Conservation (phyloP, 768 basidiomycete species). For the Rhodosporidiobolus sp. region DNA sequence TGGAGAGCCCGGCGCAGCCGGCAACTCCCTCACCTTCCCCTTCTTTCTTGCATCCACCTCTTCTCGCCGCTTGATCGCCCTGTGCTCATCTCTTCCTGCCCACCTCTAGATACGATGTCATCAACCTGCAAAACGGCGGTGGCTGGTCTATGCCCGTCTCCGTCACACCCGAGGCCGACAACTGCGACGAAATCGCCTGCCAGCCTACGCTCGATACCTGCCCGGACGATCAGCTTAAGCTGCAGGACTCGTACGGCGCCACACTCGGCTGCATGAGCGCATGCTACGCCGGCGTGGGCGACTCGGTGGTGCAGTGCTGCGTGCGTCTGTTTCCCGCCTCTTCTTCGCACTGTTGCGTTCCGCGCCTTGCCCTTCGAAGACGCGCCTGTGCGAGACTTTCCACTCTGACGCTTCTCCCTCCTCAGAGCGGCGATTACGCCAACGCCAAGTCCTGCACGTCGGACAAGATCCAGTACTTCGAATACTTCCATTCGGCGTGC, state of each 20-base stretch:
- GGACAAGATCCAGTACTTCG: constrained; percentile 14
- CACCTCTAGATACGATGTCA: constrained; percentile 1
- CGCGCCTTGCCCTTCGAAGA: too few species aligned
- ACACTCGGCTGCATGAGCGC: constrained; percentile 13
- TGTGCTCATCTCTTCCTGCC: too few species aligned
- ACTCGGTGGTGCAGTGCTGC: constrained; percentile 25
- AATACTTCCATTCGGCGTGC: constrained; percentile 22
- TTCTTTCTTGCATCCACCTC: not conserved
- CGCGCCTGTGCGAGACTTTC: not conserved
- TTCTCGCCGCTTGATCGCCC: not conserved
- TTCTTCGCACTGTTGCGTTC: too few species aligned
- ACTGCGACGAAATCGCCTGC: constrained; percentile 7
- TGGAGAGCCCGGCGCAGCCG: too few species aligned
- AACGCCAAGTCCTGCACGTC: constrained; percentile 2
- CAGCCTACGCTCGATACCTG: constrained; percentile 9
- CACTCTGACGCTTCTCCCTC: not conserved
- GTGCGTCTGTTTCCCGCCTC: not conserved
- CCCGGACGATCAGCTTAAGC: constrained; percentile 11
- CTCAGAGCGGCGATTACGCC: constrained; percentile 3
- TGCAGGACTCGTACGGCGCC: constrained; percentile 22
- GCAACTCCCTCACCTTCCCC: too few species aligned
- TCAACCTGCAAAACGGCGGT: constrained; percentile 13
- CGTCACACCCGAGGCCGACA: constrained; percentile 2
- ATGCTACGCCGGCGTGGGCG: constrained; percentile 8
- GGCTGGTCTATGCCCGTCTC: constrained; percentile 15